These are phyloP conservation scores for Fusarium multiceps DNA, from an alignment of 2,329 filamentous ascomycete species.

Conservation along the genomic window DNA sequence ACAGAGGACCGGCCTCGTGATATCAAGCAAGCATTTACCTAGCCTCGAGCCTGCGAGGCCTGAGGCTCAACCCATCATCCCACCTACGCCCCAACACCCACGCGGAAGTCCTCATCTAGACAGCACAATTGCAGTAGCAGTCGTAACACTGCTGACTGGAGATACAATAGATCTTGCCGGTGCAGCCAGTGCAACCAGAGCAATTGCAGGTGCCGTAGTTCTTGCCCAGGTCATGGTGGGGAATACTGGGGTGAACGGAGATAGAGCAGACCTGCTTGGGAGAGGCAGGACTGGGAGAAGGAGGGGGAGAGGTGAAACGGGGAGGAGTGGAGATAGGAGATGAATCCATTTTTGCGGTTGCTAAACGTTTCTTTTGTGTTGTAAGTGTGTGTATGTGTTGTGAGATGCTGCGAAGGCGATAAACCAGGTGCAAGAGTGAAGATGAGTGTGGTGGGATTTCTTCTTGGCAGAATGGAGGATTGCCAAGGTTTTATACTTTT, in stretches of 20 bases:
- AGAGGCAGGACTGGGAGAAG: fast-evolving
- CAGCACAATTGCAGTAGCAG: conserved; percentile 4
- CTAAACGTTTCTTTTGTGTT: neutral
- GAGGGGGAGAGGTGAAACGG: neutral
- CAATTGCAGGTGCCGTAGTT: neutral
- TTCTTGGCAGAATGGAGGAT: neutral
- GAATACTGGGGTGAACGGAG: fast-evolving
- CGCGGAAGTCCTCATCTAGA: neutral
- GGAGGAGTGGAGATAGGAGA: neutral
- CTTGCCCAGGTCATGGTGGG: neutral
- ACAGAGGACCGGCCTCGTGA: neutral
- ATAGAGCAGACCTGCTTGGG: neutral
- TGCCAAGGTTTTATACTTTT: neutral
- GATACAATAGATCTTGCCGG: neutral
- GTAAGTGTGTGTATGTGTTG: no score
- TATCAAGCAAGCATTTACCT: neutral
- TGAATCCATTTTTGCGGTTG: neutral
- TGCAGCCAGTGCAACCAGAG: neutral
- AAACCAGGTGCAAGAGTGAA: neutral
- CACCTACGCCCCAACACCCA: no score
- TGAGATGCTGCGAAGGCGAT: neutral
- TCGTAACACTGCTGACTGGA: conserved; percentile 4
- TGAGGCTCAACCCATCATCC: neutral
- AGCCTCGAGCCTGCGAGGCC: neutral
- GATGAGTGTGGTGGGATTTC: neutral